A percentile compares a stretch with the other conserved stretches of the same genome.
Evolutionary conservation across 169 alveolate genomes (phyloP).

Genomic region (Cryptosporidium meleagridis): DNA sequence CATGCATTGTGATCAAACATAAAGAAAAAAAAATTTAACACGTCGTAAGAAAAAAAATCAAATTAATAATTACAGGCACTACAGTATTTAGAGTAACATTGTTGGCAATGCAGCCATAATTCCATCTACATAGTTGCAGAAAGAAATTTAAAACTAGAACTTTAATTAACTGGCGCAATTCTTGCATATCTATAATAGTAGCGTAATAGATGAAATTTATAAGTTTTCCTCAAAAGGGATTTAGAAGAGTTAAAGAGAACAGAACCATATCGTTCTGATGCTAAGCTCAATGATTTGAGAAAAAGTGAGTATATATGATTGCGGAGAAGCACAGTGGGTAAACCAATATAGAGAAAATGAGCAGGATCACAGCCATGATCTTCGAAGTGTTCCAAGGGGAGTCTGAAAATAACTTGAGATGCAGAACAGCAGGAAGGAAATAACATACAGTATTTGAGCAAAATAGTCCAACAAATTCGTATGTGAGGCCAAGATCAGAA

Average conservation of each 20-base stretch:
- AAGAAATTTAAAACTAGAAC: background rate
- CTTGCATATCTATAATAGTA: background rate
- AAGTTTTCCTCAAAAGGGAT: background rate
- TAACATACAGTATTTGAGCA: slow-evolving; percentile 70
- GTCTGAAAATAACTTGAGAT: slow-evolving; percentile 41
- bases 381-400: slow-evolving; percentile 39
- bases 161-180: background rate
- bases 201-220: background rate
- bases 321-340: slow-evolving; percentile 70
- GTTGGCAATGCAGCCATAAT: background rate
- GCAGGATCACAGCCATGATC: slow-evolving; percentile 30
- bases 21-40: too few relatives aligned
- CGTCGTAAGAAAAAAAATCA: too few relatives aligned
- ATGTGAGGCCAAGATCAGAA: slow-evolving; percentile 68
- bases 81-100: background rate
- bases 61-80: background rate
- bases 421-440: slow-evolving; percentile 60
- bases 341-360: slow-evolving; percentile 50
- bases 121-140: background rate
- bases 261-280: background rate
- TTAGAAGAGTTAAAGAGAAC: background rate
- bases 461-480: slow-evolving; percentile 63
- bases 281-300: slow-evolving; percentile 5
- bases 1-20: background rate
- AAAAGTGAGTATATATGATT: slow-evolving; percentile 51